Conservation (phyloP, 2,329 filamentous ascomycete genomes). For the Scolecobasidium constrictum region DNA sequence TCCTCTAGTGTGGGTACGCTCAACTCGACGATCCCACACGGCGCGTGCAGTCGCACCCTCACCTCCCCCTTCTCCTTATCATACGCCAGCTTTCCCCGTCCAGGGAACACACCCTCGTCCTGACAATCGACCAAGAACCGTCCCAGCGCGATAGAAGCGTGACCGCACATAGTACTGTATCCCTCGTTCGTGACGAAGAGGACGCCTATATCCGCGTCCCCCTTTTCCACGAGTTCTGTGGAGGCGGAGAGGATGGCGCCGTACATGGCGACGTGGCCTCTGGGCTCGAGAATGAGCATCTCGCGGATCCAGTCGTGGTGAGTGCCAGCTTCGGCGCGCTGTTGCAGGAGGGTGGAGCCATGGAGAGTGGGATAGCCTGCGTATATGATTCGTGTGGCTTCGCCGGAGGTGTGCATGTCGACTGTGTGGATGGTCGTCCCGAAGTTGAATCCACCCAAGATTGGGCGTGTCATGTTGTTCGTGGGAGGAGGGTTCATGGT, state of each 20-base stretch:
- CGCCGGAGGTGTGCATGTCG: constrained; percentile 37
- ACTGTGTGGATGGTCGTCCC: constrained; percentile 5
- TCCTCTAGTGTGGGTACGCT: constrained; percentile 24
- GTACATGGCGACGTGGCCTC: constrained; percentile 42
- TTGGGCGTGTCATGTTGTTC: neutral
- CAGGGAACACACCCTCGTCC: constrained; percentile 29
- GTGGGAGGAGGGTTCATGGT: too few species aligned
- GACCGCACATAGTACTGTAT: constrained; percentile 41
- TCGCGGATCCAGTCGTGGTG: constrained; percentile 31
- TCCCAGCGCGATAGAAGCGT: constrained; percentile 40
- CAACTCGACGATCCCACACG: constrained; percentile 32
- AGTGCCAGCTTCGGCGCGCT: constrained; percentile 26
- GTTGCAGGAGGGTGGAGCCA: constrained; percentile 26
- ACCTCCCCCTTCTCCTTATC: constrained; percentile 18
- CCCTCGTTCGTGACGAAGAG: constrained; percentile 38
- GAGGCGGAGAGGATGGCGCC: constrained; percentile 33
- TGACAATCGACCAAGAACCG: constrained; percentile 23
- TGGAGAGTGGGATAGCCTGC: constrained; percentile 27
- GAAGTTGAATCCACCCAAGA: neutral
- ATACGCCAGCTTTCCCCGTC: constrained; percentile 20
- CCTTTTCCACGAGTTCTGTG: constrained; percentile 29
- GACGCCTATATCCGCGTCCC: constrained; percentile 36
- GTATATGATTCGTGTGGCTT: constrained; percentile 37
- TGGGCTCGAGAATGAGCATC: constrained; percentile 35
- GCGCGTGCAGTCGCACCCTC: constrained; percentile 30